These are phyloP conservation scores for Angophora floribunda DNA, from an alignment of 345 rosid species.

Conservation along the genomic window DNA sequence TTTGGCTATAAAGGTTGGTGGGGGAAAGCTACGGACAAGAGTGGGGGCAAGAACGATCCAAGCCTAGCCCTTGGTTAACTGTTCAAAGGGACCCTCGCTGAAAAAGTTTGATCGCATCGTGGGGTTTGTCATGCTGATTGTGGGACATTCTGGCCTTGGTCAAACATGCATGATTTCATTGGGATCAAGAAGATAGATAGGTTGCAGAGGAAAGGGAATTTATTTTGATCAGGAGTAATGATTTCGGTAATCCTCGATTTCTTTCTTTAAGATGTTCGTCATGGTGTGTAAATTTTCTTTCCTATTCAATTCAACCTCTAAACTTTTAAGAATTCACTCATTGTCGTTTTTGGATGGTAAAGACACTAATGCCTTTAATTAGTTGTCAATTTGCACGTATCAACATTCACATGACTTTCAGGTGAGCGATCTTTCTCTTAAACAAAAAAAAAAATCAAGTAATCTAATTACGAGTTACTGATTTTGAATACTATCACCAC, in stretches of 20 bases:
- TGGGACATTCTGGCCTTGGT: background rate
- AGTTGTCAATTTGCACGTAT: background rate
- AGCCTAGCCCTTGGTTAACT: background rate
- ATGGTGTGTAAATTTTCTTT: too few species aligned
- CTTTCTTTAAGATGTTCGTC: too few species aligned
- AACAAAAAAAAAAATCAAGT: rapidly evolving
- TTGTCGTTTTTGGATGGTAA: background rate
- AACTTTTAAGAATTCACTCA: background rate
- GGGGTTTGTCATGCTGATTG: background rate
- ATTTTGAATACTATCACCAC: background rate
- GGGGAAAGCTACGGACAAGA: background rate
- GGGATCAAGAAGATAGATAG: background rate
- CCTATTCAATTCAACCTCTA: background rate
- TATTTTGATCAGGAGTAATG: background rate
- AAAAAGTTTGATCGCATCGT: background rate
- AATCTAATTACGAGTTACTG: background rate
- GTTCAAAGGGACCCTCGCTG: background rate
- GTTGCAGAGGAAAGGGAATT: background rate
- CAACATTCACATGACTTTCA: background rate
- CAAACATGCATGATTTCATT: background rate
- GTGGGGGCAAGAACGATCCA: background rate
- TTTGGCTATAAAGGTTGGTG: background rate
- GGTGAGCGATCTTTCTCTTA: background rate
- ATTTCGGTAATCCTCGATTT: background rate
- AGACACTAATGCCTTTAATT: too few species aligned